Percentiles rank a stretch among this genome's conserved stretches.
These are phyloP conservation scores for Geotrichum europaeum DNA, from an alignment of 1,139 yeast genomes.

Conservation along the genomic window DNA sequence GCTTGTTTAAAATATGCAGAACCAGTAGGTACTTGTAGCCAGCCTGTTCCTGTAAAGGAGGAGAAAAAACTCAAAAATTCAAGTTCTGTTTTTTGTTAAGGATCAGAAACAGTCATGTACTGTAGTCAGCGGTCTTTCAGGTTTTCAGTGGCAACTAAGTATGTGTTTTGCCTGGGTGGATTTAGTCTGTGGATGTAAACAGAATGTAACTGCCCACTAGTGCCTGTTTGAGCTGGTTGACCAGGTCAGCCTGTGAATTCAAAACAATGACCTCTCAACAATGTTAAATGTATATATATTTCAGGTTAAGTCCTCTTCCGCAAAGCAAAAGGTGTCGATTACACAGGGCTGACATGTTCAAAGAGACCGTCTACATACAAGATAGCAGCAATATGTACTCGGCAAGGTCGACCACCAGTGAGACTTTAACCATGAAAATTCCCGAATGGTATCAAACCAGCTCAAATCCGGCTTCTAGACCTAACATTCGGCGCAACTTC, in stretches of 20 bases:
- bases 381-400: neutral
- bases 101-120: neutral
- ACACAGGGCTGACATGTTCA: neutral
- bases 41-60: neutral
- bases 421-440: neutral
- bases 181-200: neutral
- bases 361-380: neutral
- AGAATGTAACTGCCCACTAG: neutral
- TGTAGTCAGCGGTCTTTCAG: neutral
- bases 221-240: neutral
- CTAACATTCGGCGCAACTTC: neutral
- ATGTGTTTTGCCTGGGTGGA: neutral
- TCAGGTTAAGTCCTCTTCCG: neutral
- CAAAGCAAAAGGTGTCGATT: neutral
- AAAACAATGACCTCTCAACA: neutral
- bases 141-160: neutral
- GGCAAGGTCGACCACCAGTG: neutral
- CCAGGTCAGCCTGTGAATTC: neutral
- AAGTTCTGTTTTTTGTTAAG: no score
- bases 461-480: neutral
- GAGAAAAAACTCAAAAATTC: neutral
- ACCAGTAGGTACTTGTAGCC: no score
- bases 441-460: neutral
- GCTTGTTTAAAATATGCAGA: no score
- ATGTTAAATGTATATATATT: neutral